Evolutionary conservation across 2,329 filamentous ascomycete species (phyloP).

Genomic region (Paecilomyces niveus): DNA sequence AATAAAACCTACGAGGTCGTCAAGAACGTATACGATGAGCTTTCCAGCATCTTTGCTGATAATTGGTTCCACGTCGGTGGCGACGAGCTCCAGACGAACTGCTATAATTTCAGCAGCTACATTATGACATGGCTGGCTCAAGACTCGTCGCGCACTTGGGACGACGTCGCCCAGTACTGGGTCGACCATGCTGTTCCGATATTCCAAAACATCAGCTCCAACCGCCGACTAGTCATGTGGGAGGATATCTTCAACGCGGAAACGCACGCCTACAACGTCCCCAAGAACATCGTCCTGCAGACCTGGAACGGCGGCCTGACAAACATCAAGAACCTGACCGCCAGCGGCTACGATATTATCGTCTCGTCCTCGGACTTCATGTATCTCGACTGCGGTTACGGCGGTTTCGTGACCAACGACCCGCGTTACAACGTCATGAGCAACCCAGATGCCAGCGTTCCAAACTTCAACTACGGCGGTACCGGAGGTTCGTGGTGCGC

Average conservation of each 20-base stretch:
- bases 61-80: constrained; percentile 51
- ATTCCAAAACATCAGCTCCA: constrained; percentile 35
- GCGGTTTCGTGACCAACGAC: constrained; percentile 50
- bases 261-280: constrained; percentile 40
- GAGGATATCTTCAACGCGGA: constrained; percentile 45
- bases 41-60: constrained; percentile 45
- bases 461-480: constrained; percentile 51
- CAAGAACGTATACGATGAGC: constrained; percentile 47
- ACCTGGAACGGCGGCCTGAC: constrained; percentile 48
- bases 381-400: constrained; percentile 51
- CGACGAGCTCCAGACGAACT: constrained; percentile 49
- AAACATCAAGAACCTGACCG: constrained; percentile 47
- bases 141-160: constrained; percentile 44
- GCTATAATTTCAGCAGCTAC: constrained; percentile 51
- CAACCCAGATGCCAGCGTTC: constrained; percentile 41
- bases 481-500: constrained; percentile 51
- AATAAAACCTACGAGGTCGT: constrained; percentile 51
- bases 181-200: constrained; percentile 46
- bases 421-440: constrained; percentile 48
- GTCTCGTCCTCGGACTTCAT: constrained; percentile 51
- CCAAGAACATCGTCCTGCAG: constrained; percentile 48
- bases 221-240: constrained; percentile 53
- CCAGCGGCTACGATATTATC: constrained; percentile 46
- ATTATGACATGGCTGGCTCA: constrained; percentile 45
- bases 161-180: constrained; percentile 50